Evolutionary conservation across 129 eudicot species (phyloP), one percentile per base, ranked within the genome.

Genomic region (Artemisia argyi): DNA sequence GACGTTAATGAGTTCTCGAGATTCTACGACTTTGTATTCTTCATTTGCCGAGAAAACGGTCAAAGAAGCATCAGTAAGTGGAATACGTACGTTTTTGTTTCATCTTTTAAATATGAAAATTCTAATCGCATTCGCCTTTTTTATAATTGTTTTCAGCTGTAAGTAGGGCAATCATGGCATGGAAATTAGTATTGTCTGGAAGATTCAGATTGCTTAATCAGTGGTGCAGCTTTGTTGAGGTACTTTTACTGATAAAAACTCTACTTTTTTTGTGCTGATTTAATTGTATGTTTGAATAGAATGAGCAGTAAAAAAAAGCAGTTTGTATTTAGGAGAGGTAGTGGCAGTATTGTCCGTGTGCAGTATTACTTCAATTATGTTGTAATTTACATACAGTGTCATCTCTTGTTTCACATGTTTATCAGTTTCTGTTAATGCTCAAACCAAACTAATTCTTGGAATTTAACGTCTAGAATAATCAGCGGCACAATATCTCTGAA

Each of bases 221-320:
- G 65, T 89, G 96, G 97, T 93, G 98, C 75, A 76, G 79, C 83
- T 93, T 89, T 53, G 84, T 89, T 48, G 87, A 83, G 92, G 98
- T 93, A 84, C 62, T 30, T 48, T 78, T 78, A 61, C 56, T 19
- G 6, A 55, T 55, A 6, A 16, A 3, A 15, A 55, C 10, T 15
- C 4, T n/a, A 55, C 0, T 55, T 17, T 16, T 12, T 50, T 15
- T 4, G 5, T 50, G 54, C 54, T 50, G 3, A 9, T 49, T 49
- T 49, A 49, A 49, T 12, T 49, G n/a, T 15, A 49, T 11, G 54
- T 49, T 49, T 22, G 4, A 22, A 30, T 46, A 51, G n/a, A 68
- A 15, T 28, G 47, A 68, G 50, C 32, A 17, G 19, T 53, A 26
- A 51, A 51, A 16, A 16, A 68, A 26, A 22, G 47, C 77, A 48